Conservation (phyloP, 768 basidiomycete genomes). For the Dacryopinax spathularia region DNA sequence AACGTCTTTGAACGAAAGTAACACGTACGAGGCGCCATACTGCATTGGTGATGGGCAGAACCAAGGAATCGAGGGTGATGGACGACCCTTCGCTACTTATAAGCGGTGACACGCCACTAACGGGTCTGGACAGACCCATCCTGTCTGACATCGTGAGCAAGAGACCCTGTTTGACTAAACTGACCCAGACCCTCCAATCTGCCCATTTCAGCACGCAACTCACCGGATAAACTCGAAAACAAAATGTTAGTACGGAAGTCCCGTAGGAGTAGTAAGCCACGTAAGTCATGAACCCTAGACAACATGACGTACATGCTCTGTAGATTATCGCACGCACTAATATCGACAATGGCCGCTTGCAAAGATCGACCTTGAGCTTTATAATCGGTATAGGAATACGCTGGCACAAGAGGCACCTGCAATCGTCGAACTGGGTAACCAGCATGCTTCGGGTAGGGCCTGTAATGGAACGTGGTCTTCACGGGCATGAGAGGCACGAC, state of each 20-base stretch:
- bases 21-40: no score
- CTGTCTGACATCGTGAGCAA: no score
- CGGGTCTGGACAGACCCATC: no score
- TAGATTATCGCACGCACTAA: conserved; percentile 20
- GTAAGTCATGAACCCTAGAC: conserved; percentile 22
- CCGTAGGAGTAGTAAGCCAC: conserved; percentile 24
- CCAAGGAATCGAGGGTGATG: no score
- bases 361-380: conserved; percentile 30
- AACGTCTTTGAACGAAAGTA: no score
- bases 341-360: conserved; percentile 23
- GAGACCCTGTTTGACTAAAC: no score
- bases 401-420: conserved; percentile 28
- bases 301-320: conserved; percentile 33
- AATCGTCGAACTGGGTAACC: conserved; percentile 10
- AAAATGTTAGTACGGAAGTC: conserved; percentile 11
- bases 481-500: conserved; percentile 12
- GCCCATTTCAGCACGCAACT: not conserved
- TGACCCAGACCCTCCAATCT: not conserved
- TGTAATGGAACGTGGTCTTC: not conserved
- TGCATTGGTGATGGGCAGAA: no score
- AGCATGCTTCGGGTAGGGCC: not conserved
- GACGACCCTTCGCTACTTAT: no score
- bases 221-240: not conserved
- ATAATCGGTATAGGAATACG: conserved; percentile 30
- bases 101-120: no score